phyloP scores from a whole-genome alignment of 257 asterid genomes.

The Cruciata laevipes region DNA sequence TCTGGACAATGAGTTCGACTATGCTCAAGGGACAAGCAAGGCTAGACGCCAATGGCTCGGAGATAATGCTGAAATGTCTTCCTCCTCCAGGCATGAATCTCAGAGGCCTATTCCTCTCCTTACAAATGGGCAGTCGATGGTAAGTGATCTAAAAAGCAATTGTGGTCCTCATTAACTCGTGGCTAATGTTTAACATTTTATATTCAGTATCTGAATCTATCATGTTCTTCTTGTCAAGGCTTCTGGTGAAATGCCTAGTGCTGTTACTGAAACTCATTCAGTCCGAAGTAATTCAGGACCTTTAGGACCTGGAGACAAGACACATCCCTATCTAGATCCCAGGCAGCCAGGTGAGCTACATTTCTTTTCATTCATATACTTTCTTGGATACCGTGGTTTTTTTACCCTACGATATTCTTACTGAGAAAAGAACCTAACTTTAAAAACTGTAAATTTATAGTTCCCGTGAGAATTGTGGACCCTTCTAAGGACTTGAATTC shows the following conservation, averaged over 20 bases:
- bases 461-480: slow-evolving; percentile 84
- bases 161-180: neutral
- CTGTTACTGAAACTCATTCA: slow-evolving; percentile 67
- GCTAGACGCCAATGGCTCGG: slow-evolving; percentile 77
- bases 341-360: slow-evolving; percentile 71
- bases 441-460: slow-evolving; percentile 30
- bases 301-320: slow-evolving; percentile 84
- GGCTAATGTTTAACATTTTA: neutral
- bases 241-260: slow-evolving; percentile 80
- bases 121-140: slow-evolving; percentile 63
- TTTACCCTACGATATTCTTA: neutral
- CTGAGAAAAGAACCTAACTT: neutral
- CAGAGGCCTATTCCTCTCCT: slow-evolving; percentile 86
- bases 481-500: slow-evolving; percentile 83
- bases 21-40: slow-evolving; percentile 55
- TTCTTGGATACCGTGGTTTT: neutral
- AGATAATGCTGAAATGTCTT: slow-evolving; percentile 71
- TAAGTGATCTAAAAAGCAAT: slow-evolving; percentile 28
- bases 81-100: slow-evolving; percentile 78
- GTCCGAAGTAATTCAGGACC: slow-evolving; percentile 95
- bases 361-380: neutral
- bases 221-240: slow-evolving; percentile 27
- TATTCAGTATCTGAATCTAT: neutral
- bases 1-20: slow-evolving; percentile 64
- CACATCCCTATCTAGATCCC: slow-evolving; percentile 82